Evolutionary conservation across 495 filamentous ascomycete species (phyloP), one percentile per base, ranked within the genome.

Genomic region (Antarctomyces pellizariae): DNA sequence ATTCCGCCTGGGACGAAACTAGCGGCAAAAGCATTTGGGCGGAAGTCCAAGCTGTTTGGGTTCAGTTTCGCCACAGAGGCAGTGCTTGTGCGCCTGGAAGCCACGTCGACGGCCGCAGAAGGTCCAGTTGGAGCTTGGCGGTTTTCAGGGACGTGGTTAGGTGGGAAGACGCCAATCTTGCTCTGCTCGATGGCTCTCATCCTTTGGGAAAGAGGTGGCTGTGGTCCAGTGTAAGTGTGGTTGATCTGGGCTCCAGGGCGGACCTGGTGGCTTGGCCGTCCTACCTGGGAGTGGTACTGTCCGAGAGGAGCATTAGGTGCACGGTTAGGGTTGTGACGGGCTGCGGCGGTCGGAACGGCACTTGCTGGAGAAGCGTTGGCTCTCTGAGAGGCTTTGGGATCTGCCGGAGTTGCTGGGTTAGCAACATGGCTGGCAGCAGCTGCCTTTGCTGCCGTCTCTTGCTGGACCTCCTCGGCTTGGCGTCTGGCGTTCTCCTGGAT

Each of bases 401-500:
- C 32, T 5, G 42, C 25, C 3, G 48, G 29, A 1, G 45, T 28
- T 5, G 36, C 16, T 7, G 31, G 18, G 12, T 42, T 34, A 2
- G 36, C 31, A 8, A 46, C 45, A 48, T 46, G 5, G 36, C 26
- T 11, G 7, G 19, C 19, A 22, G 19, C 19, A 7, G 19, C 19
- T 22, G 7, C 7, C 19, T 7, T 7, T 11, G 19, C 11, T 22
- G 34, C 8, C 16, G 35, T 30, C 14, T 30, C 28, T 7, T 28
- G 22, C 10, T 54, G 52, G 10, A 64, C 51, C 36, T 75, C 69
- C 27, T 68, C 62, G 14, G 59, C 64, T 35, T 78, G 66, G 33
- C 56, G 55, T 30, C 72, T 62, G 2, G 77, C 78, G 41, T 79
- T 84, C 43, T 80, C 71, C 34, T 92, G 70, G 35, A 99, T 95